phyloP scores from a whole-genome alignment of 495 filamentous ascomycete genomes.

The Podospora anserina region DNA sequence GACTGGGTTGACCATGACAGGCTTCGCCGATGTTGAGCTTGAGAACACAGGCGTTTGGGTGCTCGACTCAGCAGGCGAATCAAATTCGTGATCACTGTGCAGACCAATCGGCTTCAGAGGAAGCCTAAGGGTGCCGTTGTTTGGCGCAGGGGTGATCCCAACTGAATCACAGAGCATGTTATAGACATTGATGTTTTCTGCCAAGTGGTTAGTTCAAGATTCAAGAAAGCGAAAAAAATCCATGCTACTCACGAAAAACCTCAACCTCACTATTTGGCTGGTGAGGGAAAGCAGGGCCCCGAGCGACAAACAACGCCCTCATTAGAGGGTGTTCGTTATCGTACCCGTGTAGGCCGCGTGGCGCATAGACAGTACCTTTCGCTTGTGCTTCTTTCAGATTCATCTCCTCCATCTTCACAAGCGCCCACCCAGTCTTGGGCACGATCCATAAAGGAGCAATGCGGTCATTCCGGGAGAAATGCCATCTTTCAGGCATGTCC shows the following conservation, averaged over 20 bases:
- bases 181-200: conserved; percentile 93
- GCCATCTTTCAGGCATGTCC: conserved; percentile 84
- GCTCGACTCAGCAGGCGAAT: conserved; percentile 36
- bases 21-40: conserved; percentile 21
- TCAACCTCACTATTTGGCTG: conserved; percentile 73
- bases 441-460: conserved; percentile 93
- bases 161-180: conserved; percentile 88
- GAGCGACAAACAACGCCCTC: conserved; percentile 86
- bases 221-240: background rate
- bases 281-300: conserved; percentile 86
- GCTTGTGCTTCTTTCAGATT: conserved; percentile 60
- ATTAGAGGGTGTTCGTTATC: conserved; percentile 88
- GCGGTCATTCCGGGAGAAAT: conserved; percentile 78
- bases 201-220: conserved; percentile 7
- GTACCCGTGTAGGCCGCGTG: conserved; percentile 81
- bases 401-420: conserved; percentile 76
- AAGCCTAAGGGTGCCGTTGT: conserved; percentile 85
- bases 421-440: conserved; percentile 84
- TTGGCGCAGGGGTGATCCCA: conserved; percentile 62
- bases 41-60: background rate
- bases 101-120: conserved; percentile 67
- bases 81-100: conserved; percentile 43
- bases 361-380: conserved; percentile 66
- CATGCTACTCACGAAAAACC: conserved; percentile 68
- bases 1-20: conserved; percentile 20